Conservation (phyloP, 495 filamentous ascomycete genomes). For the Xylaria grammica region DNA sequence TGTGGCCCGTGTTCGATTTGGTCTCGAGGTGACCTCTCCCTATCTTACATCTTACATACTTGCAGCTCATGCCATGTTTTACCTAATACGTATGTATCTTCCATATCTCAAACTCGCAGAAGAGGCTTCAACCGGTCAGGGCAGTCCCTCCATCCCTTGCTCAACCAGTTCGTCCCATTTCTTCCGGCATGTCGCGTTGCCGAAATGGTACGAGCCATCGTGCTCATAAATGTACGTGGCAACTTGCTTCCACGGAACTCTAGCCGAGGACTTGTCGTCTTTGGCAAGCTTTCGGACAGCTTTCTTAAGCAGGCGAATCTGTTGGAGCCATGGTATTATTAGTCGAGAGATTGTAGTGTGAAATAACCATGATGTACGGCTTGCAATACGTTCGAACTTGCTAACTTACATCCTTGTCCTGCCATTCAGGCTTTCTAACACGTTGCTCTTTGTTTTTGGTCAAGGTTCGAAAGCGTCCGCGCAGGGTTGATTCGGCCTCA, state of each 20-base stretch:
- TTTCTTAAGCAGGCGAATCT: constrained; percentile 56
- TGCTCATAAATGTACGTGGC: constrained; percentile 69
- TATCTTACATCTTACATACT: constrained; percentile 22
- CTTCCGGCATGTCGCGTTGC: constrained; percentile 86
- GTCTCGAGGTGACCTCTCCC: background rate
- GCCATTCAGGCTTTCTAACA: constrained; percentile 81
- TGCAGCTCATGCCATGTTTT: background rate
- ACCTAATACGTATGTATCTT: background rate
- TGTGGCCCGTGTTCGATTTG: background rate
- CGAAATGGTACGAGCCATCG: constrained; percentile 85
- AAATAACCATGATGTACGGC: background rate
- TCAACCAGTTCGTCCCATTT: constrained; percentile 66
- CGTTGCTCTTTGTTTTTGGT: constrained; percentile 78
- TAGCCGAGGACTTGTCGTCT: constrained; percentile 40
- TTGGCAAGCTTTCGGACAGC: constrained; percentile 49
- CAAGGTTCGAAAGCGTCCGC: constrained; percentile 77
- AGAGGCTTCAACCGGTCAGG: background rate
- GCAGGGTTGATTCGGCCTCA: constrained; percentile 86
- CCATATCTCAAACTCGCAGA: background rate
- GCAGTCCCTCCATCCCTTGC: constrained; percentile 24
- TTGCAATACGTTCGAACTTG: background rate
- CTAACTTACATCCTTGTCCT: constrained; percentile 71
- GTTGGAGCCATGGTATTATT: constrained; percentile 6
- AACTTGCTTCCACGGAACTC: constrained; percentile 84
- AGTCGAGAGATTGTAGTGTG: constrained; percentile 15